Percentiles rank a stretch among this genome's conserved stretches.
These are phyloP conservation scores for Hericium coralloides DNA, from an alignment of 768 basidiomycete species.

Conservation along the genomic window DNA sequence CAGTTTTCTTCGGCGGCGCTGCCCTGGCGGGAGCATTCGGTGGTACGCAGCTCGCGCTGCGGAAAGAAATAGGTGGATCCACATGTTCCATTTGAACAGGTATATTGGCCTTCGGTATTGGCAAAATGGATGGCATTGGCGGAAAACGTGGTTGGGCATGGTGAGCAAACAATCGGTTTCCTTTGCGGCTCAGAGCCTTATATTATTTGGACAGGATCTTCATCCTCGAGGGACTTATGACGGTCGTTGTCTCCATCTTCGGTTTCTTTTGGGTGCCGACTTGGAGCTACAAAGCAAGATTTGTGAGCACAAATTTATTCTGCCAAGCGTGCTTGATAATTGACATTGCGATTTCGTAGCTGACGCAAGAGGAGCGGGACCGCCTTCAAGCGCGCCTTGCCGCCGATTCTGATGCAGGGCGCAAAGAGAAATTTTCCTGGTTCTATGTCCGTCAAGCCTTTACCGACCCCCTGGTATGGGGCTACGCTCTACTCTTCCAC, in stretches of 20 bases:
- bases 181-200: neutral
- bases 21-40: conserved; percentile 59
- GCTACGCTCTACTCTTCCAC: conserved; percentile 52
- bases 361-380: conserved; percentile 42
- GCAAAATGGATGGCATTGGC: conserved; percentile 53
- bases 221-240: conserved; percentile 47
- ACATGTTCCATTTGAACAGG: conserved; percentile 22
- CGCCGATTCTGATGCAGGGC: conserved; percentile 45
- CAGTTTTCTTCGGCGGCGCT: conserved; percentile 54
- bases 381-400: conserved; percentile 40
- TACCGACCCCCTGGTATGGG: conserved; percentile 51
- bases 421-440: conserved; percentile 50
- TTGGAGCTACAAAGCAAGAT: conserved; percentile 49
- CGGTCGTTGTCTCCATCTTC: conserved; percentile 34
- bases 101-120: conserved; percentile 49
- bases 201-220: conserved; percentile 36
- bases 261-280: conserved; percentile 51
- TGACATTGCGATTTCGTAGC: conserved; percentile 21
- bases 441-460: conserved; percentile 45
- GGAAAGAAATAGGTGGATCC: neutral
- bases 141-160: conserved; percentile 55
- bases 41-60: conserved; percentile 24
- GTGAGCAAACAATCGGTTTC: conserved; percentile 17
- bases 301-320: conserved; percentile 27
- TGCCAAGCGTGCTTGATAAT: neutral